phyloP scores from a whole-genome alignment of 495 filamentous ascomycete species.

The Lentithecium fluviatile region DNA sequence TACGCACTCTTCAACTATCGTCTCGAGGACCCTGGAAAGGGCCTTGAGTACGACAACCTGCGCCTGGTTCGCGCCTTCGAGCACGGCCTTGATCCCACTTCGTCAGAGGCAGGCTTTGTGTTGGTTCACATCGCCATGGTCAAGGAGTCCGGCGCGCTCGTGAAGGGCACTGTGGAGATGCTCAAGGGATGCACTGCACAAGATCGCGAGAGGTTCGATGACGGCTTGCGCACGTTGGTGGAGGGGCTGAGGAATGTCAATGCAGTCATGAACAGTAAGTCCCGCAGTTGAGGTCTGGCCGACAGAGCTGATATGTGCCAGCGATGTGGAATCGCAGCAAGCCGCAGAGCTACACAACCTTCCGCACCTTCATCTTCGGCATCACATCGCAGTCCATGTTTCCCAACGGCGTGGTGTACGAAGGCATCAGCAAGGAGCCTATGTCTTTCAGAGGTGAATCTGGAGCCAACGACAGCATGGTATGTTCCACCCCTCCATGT shows the following conservation, averaged over 20 bases:
- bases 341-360: slow-evolving; percentile 73
- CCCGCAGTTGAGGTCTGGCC: neutral
- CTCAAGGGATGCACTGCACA: slow-evolving; percentile 58
- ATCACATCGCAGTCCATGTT: slow-evolving; percentile 91
- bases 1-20: slow-evolving; percentile 91
- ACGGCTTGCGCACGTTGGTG: slow-evolving; percentile 61
- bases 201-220: slow-evolving; percentile 59
- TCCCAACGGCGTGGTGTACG: slow-evolving; percentile 82
- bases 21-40: slow-evolving; percentile 61
- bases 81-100: slow-evolving; percentile 75
- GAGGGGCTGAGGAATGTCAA: slow-evolving; percentile 69
- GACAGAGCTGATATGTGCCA: slow-evolving; percentile 32
- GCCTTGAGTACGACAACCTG: slow-evolving; percentile 73
- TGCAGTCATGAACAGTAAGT: slow-evolving; percentile 70
- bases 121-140: slow-evolving; percentile 59
- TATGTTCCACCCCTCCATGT: slow-evolving; percentile 40
- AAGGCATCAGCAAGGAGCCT: slow-evolving; percentile 70
- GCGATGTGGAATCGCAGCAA: slow-evolving; percentile 85
- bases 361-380: slow-evolving; percentile 92
- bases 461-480: slow-evolving; percentile 85
- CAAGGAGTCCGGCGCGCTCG: slow-evolving; percentile 67
- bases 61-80: slow-evolving; percentile 87
- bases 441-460: slow-evolving; percentile 80
- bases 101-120: slow-evolving; percentile 91
- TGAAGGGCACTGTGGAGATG: slow-evolving; percentile 64